Evolutionary conservation across 179 eudicot genomes (phyloP), one percentile per base, ranked within the genome.

Genomic region (Heliamphora pulchella): DNA sequence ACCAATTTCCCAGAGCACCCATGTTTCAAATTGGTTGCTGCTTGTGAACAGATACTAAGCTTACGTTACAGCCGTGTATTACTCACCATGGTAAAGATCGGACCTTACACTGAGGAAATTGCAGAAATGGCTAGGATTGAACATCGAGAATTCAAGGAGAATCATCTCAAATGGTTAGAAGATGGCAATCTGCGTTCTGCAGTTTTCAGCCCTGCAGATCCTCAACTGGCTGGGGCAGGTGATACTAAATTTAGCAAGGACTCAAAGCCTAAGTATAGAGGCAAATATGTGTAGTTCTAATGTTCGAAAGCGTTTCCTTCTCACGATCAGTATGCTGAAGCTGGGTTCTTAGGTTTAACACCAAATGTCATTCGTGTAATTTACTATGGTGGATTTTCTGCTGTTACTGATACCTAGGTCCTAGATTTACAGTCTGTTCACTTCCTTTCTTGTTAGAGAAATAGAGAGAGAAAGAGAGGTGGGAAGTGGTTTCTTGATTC

Each of bases 101-200:
- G 89, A 20, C 87, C 91, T 3, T 96, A 96, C 80, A 92, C 88
- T 0, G 92, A 90, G 72, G 93, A 90, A 41, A 79, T 91, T 31
- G 94, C 88, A 6, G 91, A 85, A 80, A 66, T 89, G 5, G 99
- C 99, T 22, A 86, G 81, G 87, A 75, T 85, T 2, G 86, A 85
- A 87, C 99, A 96, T 83, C 80, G 90, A 80, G 97, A 94, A 8
- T 96, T 96, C 71, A 94, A 84, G 84, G 91, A 89, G 71, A 96
- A 96, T 74, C 99, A 96, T 85, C 77, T 90, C 59, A 94, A 96
- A 86, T 96, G 98, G 98, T 78, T 96, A 44, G 98, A 94, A 82
- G 98, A 96, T 59, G 99, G 98, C 57, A 94, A 92, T 74, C 94
- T 96, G 70, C 99, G 90, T 79, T 91, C 99, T 54, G 99, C 92